Conservation (phyloP, 768 basidiomycete genomes). For the Harrya chromipes region DNA sequence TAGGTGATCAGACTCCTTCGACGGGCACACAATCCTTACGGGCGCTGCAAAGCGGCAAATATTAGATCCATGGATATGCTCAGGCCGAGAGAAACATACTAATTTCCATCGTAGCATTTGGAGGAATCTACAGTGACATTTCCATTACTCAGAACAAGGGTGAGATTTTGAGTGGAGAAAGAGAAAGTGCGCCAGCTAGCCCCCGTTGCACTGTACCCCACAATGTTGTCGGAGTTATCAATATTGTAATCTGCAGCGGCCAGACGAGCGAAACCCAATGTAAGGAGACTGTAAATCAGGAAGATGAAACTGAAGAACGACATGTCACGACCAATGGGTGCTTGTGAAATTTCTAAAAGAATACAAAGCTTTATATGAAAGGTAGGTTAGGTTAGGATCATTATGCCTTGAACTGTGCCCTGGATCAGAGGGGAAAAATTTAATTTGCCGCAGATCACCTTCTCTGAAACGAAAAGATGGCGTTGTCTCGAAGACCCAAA, state of each 20-base stretch:
- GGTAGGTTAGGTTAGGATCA: not conserved
- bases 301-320: not conserved
- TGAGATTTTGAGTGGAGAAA: slow-evolving; percentile 3
- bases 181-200: slow-evolving; percentile 4
- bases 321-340: too few species aligned
- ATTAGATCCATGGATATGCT: not conserved
- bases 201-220: slow-evolving; percentile 1
- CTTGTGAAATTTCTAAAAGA: too few species aligned
- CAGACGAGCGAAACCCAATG: not conserved
- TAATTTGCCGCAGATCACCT: too few species aligned
- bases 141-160: not conserved
- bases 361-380: not conserved
- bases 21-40: slow-evolving; percentile 3
- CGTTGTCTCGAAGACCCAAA: not conserved
- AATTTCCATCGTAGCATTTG: slow-evolving; percentile 14
- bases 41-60: not conserved
- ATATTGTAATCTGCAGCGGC: slow-evolving; percentile 13
- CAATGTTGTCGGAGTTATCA: slow-evolving; percentile 11
- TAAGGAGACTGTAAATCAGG: not conserved
- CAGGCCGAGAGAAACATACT: not conserved
- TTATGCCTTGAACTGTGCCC: not conserved
- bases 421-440: not conserved
- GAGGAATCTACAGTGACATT: slow-evolving; percentile 8
- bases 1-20: not conserved
- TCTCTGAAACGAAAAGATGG: not conserved